Base-by-base conservation (phyloP, 176 grass and related monocot genomes). In the Triticum dicoccoides region DNA sequence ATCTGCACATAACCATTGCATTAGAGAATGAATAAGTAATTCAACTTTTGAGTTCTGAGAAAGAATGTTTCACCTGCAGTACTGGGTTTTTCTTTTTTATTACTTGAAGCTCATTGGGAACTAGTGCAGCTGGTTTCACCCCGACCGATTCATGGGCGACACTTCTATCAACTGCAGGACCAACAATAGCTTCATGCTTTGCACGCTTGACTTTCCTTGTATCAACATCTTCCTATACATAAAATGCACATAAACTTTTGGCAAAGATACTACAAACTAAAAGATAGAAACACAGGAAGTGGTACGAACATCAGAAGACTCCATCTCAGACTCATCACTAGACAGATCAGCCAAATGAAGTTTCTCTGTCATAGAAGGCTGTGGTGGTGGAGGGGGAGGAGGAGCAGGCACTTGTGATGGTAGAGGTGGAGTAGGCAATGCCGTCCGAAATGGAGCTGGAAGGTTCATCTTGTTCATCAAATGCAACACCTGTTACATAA, bases 401-500 rank as follows among this genome's bases (percentile, higher is more conserved):
- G 89, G 88, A 75, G 88, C 89, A 66, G 84, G 83, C 38, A 89
- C 83, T 85, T 88, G 89, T 30, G 87, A 89, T 14, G 91, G 91
- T 51, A 98, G 76, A 5, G 96, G 96, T 82, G 96, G 96, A 42
- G 91, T 98, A 56, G 93, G 96, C 79, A 98, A 88, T 80, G 91
- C 93, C 91, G 93, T 95, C n/a, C 97, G 82, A 94, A 98, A 98
- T 82, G 97, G 96, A 69, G 96, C 93, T 72, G 96, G 93, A 84
- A 98, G 87, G 61, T 96, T 94, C 96, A 98, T 94, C 73, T 98
- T 98, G 82, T 98, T 98, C 96, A 98, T 98, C 83, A 98, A 94
- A 89, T 96, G 96, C 70, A 98, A 86, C 20, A 98, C 96, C 96
- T 95, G 86, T 77, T 14, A 6, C 20, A 35, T 45, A 73, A 90